These are phyloP conservation scores for Dendrobium chrysotoxum DNA, from an alignment of 106 monocot species.

Conservation along the genomic window DNA sequence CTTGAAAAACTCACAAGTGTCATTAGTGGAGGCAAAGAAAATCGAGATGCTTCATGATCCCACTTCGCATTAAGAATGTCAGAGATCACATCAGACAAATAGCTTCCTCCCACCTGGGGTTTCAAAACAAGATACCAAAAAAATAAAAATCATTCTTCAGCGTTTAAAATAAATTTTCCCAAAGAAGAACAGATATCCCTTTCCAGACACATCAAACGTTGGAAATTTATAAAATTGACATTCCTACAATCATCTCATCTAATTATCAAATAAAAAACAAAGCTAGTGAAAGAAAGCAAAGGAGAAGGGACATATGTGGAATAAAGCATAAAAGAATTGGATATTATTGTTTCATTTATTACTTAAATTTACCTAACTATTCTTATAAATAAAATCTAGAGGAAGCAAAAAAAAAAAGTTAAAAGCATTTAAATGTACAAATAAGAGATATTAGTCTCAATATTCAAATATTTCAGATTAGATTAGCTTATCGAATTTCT, in stretches of 20 bases:
- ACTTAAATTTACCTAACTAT: background rate
- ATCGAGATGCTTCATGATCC: conserved; percentile 77
- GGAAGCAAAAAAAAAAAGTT: background rate
- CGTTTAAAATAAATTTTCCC: background rate
- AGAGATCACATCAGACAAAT: conserved; percentile 36
- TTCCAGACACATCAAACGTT: background rate
- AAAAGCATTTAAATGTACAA: background rate
- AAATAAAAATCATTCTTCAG: background rate
- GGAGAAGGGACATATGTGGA: background rate
- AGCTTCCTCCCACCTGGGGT: conserved; percentile 37
- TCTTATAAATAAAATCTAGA: background rate
- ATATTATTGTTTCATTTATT: background rate
- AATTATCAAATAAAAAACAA: background rate
- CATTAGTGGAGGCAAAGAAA: conserved; percentile 88
- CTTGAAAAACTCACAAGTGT: conserved; percentile 59
- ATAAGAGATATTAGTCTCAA: background rate
- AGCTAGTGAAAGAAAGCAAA: background rate
- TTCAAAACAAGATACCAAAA: conserved; percentile 1
- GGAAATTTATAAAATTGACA: background rate
- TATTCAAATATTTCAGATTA: background rate
- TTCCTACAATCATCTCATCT: background rate
- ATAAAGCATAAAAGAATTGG: background rate
- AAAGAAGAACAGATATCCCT: background rate
- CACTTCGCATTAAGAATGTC: conserved; percentile 74
- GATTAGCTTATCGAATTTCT: background rate